Evolutionary conservation across 805 yeast species (phyloP), one percentile per base, ranked within the genome.

Genomic region (Zygosaccharomyces bailii): DNA sequence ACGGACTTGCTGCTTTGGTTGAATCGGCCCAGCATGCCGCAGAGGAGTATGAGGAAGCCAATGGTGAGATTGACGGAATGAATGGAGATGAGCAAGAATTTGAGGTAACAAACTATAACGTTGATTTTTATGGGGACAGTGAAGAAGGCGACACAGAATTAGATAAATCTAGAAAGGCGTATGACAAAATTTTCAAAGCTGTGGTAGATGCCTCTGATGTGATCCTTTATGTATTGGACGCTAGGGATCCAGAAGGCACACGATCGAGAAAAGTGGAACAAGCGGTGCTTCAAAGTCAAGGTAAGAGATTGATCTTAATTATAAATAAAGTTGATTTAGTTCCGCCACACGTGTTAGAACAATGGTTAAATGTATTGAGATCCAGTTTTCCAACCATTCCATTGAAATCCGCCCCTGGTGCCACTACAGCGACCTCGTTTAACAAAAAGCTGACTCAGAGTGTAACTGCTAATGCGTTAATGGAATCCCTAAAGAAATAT

Each of bases 241-340:
- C 99, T 1, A 82, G 99, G 67, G 96, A 93, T 67, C 99, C 99
- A 44, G 96, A 87, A 66, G 82, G 88, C 14, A 91, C 98, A 2
- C 80, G 99, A 61, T 89, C 97, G 6, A 80, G 82, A 63, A 87
- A 80, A 61, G 90, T 93, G 33, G 99, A 93, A 72, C 85, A 87
- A 63, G 86, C 95, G 2, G 88, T 93, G 36, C 69, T 90, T 48
- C 84, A 82, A 59, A 78, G 80, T 55, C 85, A 86, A 48, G 64
- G 67, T 36, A 93, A 93, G 67, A 78, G 97, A 60, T 74, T 93
- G 51, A 86, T 93, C 44, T 78, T 89, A 55, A 78, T 91, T 35
- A 70, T 93, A 55, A 93, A 93, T 73, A 93, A 93, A 68, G 86
- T 93, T 48, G 99, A 93, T 69, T 76, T 93, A 57, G 79, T 93